These are phyloP conservation scores for Fusarium nanum DNA, from an alignment of 2,329 filamentous ascomycete genomes.

Conservation along the genomic window DNA sequence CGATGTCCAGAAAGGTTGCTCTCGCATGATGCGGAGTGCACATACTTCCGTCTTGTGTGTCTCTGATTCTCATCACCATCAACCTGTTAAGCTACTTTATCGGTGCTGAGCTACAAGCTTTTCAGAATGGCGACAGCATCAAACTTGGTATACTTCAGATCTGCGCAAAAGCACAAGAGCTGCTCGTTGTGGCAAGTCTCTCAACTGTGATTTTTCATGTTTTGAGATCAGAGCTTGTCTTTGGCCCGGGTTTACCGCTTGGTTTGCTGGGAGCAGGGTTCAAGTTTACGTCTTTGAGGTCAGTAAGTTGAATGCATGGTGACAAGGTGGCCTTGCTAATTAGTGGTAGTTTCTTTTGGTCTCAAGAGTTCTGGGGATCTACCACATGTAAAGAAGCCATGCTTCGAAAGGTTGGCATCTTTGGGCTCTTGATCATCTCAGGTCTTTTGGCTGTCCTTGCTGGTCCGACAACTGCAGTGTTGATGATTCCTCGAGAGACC, in stretches of 20 bases:
- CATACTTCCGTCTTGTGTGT: not conserved
- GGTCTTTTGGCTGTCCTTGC: not conserved
- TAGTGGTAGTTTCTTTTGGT: not conserved
- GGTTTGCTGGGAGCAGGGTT: not conserved
- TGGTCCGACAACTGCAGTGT: not conserved
- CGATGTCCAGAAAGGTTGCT: not conserved
- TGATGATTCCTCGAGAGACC: not conserved
- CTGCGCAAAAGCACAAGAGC: not conserved
- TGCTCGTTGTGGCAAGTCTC: not conserved
- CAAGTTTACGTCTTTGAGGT: not conserved
- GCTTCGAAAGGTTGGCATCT: not conserved
- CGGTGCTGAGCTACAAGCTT: not conserved
- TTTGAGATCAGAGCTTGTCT: not conserved
- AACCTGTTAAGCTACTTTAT: not conserved
- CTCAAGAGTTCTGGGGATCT: not conserved
- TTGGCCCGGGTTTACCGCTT: not conserved
- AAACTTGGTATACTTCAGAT: not conserved
- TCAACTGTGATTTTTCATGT: not conserved
- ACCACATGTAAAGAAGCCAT: not conserved
- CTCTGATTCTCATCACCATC: not conserved
- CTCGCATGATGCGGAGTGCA: not conserved
- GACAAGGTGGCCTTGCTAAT: not conserved
- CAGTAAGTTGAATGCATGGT: too few relatives aligned
- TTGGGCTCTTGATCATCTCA: not conserved
- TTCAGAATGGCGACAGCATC: not conserved